phyloP scores from a whole-genome alignment of 2,329 filamentous ascomycete species.

The Chalara sp. region DNA sequence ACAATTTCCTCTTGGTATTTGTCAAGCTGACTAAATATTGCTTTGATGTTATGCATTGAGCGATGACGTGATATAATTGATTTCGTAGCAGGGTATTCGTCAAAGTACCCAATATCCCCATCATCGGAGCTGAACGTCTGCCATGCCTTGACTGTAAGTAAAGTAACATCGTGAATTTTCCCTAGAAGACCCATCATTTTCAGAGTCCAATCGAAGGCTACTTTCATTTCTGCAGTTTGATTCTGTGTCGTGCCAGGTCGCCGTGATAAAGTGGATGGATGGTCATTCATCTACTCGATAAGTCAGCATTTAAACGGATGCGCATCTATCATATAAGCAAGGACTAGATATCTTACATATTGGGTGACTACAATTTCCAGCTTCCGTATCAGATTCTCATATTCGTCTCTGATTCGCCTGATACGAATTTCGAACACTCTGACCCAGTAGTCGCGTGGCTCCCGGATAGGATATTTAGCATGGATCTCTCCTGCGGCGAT shows the following conservation, averaged over 20 bases:
- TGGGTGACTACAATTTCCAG: not conserved
- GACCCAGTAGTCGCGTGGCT: not conserved
- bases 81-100: too few species aligned
- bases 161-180: slow-evolving; percentile 1
- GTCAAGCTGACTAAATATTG: too few species aligned
- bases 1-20: too few species aligned
- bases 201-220: slow-evolving; percentile 2
- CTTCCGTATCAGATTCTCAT: not conserved
- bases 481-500: not conserved
- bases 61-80: too few species aligned
- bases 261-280: too few species aligned
- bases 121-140: not conserved
- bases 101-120: not conserved
- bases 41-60: not conserved
- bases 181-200: not conserved
- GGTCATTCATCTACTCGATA: too few species aligned
- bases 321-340: too few species aligned
- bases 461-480: not conserved
- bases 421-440: not conserved
- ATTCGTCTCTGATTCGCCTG: not conserved
- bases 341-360: too few species aligned
- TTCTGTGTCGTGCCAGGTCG: slow-evolving; percentile 1
- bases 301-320: too few species aligned
- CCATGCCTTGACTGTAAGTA: not conserved
- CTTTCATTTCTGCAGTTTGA: slow-evolving; percentile 1